Percentiles rank a stretch among this genome's conserved stretches.
Conservation (phyloP, 1,139 yeast species). For the Geotrichum europaeum region DNA sequence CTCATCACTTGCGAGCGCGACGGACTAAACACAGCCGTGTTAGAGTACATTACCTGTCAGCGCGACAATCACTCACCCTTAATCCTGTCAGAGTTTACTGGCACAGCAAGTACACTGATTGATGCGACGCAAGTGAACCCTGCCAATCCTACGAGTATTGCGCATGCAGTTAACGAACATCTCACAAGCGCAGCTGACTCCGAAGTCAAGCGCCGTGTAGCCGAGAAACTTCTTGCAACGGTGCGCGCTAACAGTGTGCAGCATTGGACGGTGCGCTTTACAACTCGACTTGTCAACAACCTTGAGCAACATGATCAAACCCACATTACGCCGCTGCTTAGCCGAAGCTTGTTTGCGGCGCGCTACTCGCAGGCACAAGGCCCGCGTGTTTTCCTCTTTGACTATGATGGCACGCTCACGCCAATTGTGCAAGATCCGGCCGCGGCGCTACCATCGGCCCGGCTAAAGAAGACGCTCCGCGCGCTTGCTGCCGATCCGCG, state of each 20-base stretch:
- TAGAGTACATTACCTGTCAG: conserved; percentile 87
- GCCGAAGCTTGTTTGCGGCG: conserved; percentile 52
- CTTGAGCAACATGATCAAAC: conserved; percentile 39
- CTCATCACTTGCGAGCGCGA: conserved; percentile 86
- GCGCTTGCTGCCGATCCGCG: conserved; percentile 64
- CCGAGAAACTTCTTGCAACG: conserved; percentile 45
- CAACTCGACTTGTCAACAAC: conserved; percentile 49
- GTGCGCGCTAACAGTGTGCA: conserved; percentile 72
- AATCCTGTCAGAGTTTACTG: conserved; percentile 80
- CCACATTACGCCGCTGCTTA: conserved; percentile 76
- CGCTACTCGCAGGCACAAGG: conserved; percentile 52
- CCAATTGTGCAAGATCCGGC: conserved; percentile 95
- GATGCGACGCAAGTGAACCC: conserved; percentile 89
- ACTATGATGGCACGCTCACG: conserved; percentile 93
- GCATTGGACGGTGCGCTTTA: conserved; percentile 65
- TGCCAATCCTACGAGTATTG: conserved; percentile 69
- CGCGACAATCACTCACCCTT: conserved; percentile 61
- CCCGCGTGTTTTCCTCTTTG: conserved; percentile 71
- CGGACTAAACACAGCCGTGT: conserved; percentile 91
- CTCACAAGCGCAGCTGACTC: conserved; percentile 39
- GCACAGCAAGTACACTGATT: conserved; percentile 71
- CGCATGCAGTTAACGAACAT: conserved; percentile 69
- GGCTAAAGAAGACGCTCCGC: conserved; percentile 54
- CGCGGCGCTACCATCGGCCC: conserved; percentile 88
- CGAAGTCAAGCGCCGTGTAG: conserved; percentile 21